phyloP scores from a whole-genome alignment of 371 early-diverging fungal species.

The Mortierella sp. region DNA sequence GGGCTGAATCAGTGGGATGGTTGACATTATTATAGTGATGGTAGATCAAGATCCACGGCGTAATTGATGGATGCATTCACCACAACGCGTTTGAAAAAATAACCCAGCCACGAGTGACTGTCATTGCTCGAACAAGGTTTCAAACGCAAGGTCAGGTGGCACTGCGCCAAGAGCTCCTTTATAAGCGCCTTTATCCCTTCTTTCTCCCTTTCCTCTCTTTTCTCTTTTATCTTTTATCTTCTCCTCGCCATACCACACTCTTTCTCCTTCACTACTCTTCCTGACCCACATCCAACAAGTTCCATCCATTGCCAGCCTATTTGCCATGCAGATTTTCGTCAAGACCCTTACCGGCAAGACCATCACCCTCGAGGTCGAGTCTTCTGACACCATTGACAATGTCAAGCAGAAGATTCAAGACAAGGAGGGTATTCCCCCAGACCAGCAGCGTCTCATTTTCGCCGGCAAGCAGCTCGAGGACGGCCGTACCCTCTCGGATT shows the following conservation, averaged over 20 bases:
- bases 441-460: constrained; percentile 88
- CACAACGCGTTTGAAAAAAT: no score
- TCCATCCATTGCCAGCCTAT: neutral
- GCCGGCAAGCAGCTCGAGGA: constrained; percentile 94
- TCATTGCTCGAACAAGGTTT: neutral
- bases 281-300: neutral
- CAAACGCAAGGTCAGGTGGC: neutral
- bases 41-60: no score
- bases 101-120: no score
- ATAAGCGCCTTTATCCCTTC: neutral
- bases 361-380: constrained; percentile 98
- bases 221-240: neutral
- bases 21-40: no score
- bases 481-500: constrained; percentile 89
- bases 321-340: constrained; percentile 92
- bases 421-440: constrained; percentile 90
- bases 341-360: constrained; percentile 99
- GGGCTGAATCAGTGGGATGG: constrained; percentile 47
- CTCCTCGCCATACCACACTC: neutral
- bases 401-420: constrained; percentile 98
- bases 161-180: neutral
- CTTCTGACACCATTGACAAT: constrained; percentile 97
- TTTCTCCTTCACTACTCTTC: constrained; percentile 1
- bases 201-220: neutral
- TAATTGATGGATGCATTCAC: no score